These are phyloP conservation scores for Rubia yunnanensis DNA, from an alignment of 257 asterid species.

Conservation along the genomic window DNA sequence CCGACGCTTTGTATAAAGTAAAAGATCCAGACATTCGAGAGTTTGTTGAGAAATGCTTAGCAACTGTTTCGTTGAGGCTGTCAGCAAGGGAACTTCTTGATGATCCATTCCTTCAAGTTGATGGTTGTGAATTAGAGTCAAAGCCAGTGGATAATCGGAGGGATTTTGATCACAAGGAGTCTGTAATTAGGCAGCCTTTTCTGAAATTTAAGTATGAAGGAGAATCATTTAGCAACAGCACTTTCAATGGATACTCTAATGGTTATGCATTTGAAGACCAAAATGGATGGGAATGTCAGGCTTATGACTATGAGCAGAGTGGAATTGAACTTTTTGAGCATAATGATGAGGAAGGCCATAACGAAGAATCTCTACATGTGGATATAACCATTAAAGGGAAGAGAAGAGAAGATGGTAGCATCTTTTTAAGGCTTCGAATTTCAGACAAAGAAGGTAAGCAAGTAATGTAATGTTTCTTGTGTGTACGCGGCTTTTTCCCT, in stretches of 20 bases:
- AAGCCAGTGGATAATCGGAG: constrained; percentile 18
- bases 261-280: constrained; percentile 27
- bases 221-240: constrained; percentile 18
- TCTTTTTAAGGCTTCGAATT: constrained; percentile 44
- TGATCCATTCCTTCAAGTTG: constrained; percentile 33
- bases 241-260: constrained; percentile 21
- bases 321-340: constrained; percentile 32
- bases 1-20: constrained; percentile 35
- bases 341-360: constrained; percentile 25
- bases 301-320: constrained; percentile 28
- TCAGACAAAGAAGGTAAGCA: constrained; percentile 43
- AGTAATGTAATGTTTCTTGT: neutral
- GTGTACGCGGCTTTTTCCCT: neutral
- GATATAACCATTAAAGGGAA: constrained; percentile 47
- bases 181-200: constrained; percentile 24
- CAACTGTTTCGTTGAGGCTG: constrained; percentile 35
- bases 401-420: constrained; percentile 37
- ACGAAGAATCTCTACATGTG: constrained; percentile 17
- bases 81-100: constrained; percentile 41
- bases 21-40: constrained; percentile 39
- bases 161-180: constrained; percentile 21
- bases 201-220: constrained; percentile 20
- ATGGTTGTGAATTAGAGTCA: constrained; percentile 22
- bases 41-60: constrained; percentile 44
- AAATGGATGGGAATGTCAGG: constrained; percentile 27